Percentiles rank a stretch among this genome's conserved stretches.
Conservation (phyloP, 116 monocot species). For the Dioscorea cayenensis region DNA sequence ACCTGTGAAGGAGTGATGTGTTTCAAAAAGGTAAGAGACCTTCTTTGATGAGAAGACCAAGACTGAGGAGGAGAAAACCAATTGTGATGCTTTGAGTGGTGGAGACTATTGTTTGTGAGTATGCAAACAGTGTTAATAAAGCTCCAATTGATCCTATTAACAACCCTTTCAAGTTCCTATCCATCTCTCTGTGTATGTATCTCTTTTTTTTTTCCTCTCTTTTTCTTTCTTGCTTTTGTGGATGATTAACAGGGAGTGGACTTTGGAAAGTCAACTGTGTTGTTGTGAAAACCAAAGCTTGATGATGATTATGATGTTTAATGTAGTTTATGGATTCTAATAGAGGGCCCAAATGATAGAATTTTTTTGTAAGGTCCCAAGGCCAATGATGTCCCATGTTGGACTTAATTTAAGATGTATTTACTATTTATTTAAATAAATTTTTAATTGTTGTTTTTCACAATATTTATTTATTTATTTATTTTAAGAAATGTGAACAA, state of each 20-base stretch:
- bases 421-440: too few relatives aligned
- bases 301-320: background rate
- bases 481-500: too few relatives aligned
- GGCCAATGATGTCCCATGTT: background rate
- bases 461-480: too few relatives aligned
- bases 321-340: background rate
- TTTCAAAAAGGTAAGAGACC: conserved; percentile 39
- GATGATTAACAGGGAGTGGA: background rate
- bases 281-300: background rate
- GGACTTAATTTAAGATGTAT: too few relatives aligned
- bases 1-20: background rate
- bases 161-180: conserved; percentile 45
- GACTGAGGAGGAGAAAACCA: conserved; percentile 49
- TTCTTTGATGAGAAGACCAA: conserved; percentile 68
- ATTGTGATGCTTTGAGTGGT: conserved; percentile 54
- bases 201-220: conserved; percentile 7
- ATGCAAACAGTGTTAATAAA: conserved; percentile 39
- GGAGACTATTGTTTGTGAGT: conserved; percentile 55
- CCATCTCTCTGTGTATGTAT: conserved; percentile 7
- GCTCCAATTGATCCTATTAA: conserved; percentile 56
- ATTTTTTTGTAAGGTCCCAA: background rate
- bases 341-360: background rate
- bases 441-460: too few relatives aligned
- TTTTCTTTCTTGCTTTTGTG: conserved; percentile 6
- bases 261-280: background rate